phyloP scores from a whole-genome alignment of 805 yeast genomes.

The Hanseniaspora nectarophila region DNA sequence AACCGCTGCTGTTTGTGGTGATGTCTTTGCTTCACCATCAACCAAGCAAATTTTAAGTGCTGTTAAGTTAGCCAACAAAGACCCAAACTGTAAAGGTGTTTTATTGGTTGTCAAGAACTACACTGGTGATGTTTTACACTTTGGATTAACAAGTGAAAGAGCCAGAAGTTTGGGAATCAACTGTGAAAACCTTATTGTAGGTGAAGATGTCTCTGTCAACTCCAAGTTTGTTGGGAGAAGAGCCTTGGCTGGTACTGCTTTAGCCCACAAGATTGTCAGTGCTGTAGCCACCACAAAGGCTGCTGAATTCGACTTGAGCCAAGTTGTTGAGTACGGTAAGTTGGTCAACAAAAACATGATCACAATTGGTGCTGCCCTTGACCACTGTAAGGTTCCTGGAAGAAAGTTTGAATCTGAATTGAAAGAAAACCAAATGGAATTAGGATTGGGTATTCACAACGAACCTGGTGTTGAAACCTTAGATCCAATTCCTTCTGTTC shows the following conservation, averaged over 20 bases:
- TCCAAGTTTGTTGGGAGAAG: constrained; percentile 80
- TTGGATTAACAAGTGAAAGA: constrained; percentile 82
- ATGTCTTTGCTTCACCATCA: constrained; percentile 90
- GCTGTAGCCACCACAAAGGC: constrained; percentile 44
- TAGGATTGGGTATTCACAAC: constrained; percentile 93
- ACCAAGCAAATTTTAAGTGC: constrained; percentile 75
- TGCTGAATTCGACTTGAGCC: constrained; percentile 36
- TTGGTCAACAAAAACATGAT: constrained; percentile 54
- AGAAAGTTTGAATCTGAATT: constrained; percentile 46
- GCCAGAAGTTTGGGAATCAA: constrained; percentile 66
- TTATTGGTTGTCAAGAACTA: constrained; percentile 77
- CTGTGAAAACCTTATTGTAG: constrained; percentile 64
- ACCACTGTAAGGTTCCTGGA: constrained; percentile 84
- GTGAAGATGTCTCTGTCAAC: constrained; percentile 94
- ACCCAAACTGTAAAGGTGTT: constrained; percentile 39
- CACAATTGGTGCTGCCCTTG: constrained; percentile 81
- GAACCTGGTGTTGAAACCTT: constrained; percentile 67
- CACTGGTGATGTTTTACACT: constrained; percentile 88
- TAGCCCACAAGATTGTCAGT: constrained; percentile 78
- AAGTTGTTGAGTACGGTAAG: constrained; percentile 48
- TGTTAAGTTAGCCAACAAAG: constrained; percentile 31
- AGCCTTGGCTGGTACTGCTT: constrained; percentile 82
- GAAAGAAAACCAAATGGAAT: constrained; percentile 56
- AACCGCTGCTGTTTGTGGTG: constrained; percentile 83
- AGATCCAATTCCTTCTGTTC: constrained; percentile 54